Percentiles rank a stretch among this genome's conserved stretches.
Evolutionary conservation across 2,329 filamentous ascomycete genomes (phyloP).

Genomic region (Aotearoamyces nothofagi): DNA sequence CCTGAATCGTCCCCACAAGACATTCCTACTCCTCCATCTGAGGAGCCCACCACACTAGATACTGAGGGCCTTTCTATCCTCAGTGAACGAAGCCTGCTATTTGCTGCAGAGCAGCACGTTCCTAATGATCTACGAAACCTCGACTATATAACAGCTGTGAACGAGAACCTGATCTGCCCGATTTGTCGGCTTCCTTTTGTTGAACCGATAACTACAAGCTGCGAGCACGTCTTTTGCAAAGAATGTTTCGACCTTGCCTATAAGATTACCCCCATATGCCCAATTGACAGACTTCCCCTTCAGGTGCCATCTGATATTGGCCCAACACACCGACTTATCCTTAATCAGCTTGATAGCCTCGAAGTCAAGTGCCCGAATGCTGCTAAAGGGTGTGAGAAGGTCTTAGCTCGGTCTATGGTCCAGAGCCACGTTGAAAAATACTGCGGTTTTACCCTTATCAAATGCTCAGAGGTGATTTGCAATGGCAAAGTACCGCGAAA

Average conservation of each 20-base stretch:
- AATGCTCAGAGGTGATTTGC: conserved; percentile 39
- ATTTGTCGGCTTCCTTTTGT: conserved; percentile 45
- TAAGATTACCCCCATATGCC: conserved; percentile 31
- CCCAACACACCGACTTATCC: conserved; percentile 28
- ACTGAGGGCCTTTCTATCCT: too few species aligned
- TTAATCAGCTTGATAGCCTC: conserved; percentile 45
- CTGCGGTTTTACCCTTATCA: conserved; percentile 38
- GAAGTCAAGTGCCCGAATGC: conserved; percentile 42
- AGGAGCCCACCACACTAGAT: too few species aligned
- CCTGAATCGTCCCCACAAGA: too few species aligned
- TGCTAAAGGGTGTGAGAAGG: conserved; percentile 31
- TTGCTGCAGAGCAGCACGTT: too few species aligned
- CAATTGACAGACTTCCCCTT: conserved; percentile 38
- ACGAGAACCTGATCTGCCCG: conserved; percentile 24
- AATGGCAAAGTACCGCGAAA: conserved; percentile 33
- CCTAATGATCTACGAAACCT: conserved; percentile 19
- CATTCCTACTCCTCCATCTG: too few species aligned
- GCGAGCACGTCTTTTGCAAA: conserved; percentile 51
- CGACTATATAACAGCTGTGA: conserved; percentile 19
- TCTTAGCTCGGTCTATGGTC: conserved; percentile 36
- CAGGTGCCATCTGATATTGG: conserved; percentile 19
- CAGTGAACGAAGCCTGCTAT: too few species aligned
- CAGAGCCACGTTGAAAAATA: conserved; percentile 39
- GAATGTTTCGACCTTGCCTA: conserved; percentile 32
- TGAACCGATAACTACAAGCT: conserved; percentile 42